Evolutionary conservation across 1,284 basidiomycete genomes (phyloP).

Genomic region (Agroathelia rolfsii): DNA sequence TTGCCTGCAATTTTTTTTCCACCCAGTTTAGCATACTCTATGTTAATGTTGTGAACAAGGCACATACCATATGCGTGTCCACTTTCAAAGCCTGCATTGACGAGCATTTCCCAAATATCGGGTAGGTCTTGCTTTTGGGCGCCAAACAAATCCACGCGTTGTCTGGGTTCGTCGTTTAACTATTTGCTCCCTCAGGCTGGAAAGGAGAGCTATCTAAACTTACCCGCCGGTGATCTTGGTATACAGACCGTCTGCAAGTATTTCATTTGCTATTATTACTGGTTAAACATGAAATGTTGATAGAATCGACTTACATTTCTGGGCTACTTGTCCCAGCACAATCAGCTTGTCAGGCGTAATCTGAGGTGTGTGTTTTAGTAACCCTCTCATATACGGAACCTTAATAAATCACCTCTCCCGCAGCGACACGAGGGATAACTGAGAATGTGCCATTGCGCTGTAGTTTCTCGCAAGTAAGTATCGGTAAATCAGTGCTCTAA

Average conservation of each 20-base stretch:
- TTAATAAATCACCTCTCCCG: constrained; percentile 36
- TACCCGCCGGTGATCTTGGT: constrained; percentile 53
- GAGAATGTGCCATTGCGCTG: constrained; percentile 63
- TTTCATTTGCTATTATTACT: constrained; percentile 1
- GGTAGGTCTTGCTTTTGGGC: constrained; percentile 70
- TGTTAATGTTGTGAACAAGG: constrained; percentile 13
- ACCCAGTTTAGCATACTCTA: too few species aligned
- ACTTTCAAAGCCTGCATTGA: constrained; percentile 62
- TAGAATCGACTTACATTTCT: constrained; percentile 39
- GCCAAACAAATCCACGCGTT: constrained; percentile 68
- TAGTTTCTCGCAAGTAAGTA: too few species aligned
- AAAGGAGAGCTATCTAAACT: neutral
- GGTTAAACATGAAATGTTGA: neutral
- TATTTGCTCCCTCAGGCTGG: constrained; percentile 3
- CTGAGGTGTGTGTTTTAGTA: constrained; percentile 15
- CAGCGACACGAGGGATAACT: constrained; percentile 63
- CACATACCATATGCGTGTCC: constrained; percentile 68
- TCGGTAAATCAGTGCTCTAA: too few species aligned
- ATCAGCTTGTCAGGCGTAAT: constrained; percentile 63
- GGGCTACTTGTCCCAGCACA: constrained; percentile 59
- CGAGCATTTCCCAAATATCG: constrained; percentile 63
- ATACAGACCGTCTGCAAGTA: constrained; percentile 38
- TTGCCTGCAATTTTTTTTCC: constrained; percentile 40
- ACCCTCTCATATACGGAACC: neutral
- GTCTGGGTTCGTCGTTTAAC: constrained; percentile 26